Evolutionary conservation across 805 yeast genomes (phyloP).

Genomic region (Myxozyma vanderwaltii): DNA sequence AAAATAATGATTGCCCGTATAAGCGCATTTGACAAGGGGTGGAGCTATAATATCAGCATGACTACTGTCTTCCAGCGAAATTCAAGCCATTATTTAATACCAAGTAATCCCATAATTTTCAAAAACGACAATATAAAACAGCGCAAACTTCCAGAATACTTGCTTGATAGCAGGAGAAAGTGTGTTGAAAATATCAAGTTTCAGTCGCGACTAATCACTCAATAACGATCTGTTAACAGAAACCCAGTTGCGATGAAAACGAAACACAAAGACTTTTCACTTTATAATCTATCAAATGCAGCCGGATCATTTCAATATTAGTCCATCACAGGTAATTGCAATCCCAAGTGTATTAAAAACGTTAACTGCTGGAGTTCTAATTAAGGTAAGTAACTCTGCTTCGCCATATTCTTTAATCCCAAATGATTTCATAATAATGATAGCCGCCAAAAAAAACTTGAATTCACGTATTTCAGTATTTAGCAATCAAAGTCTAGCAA

Average conservation of each 20-base stretch:
- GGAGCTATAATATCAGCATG: slow-evolving; percentile 65
- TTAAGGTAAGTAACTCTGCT: slow-evolving; percentile 62
- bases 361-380: slow-evolving; percentile 59
- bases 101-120: slow-evolving; percentile 64
- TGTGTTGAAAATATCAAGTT: slow-evolving; percentile 64
- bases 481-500: slow-evolving; percentile 61
- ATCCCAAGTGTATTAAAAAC: slow-evolving; percentile 66
- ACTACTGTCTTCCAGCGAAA: slow-evolving; percentile 47
- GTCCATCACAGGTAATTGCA: slow-evolving; percentile 54
- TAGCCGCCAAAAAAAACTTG: slow-evolving; percentile 56
- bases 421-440: slow-evolving; percentile 52
- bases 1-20: too few relatives aligned
- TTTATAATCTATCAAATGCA: slow-evolving; percentile 56
- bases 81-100: slow-evolving; percentile 61
- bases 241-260: slow-evolving; percentile 76
- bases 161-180: slow-evolving; percentile 77
- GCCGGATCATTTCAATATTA: slow-evolving; percentile 62
- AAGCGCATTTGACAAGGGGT: slow-evolving; percentile 76
- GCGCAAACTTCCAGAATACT: slow-evolving; percentile 76
- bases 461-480: slow-evolving; percentile 58
- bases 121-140: slow-evolving; percentile 61
- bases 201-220: slow-evolving; percentile 81
- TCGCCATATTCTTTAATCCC: slow-evolving; percentile 67
- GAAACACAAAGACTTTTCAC: slow-evolving; percentile 71
- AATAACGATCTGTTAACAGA: too few relatives aligned